phyloP scores from a whole-genome alignment of 352 stramenopile species.

The Pythium guiyangense region DNA sequence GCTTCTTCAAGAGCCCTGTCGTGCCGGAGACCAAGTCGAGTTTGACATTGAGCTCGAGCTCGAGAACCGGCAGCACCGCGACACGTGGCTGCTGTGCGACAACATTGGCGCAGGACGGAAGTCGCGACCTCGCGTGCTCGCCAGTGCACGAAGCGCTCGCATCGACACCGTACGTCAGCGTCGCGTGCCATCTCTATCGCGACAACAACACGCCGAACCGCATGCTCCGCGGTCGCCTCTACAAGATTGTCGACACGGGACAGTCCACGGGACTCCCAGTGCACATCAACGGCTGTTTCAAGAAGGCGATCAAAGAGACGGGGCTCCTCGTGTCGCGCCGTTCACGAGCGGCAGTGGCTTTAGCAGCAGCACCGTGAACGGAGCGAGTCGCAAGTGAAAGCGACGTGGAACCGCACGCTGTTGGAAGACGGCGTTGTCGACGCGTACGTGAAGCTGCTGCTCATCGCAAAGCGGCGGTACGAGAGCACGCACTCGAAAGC shows the following conservation, averaged over 20 bases:
- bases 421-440: constrained; percentile 60
- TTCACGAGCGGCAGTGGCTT: constrained; percentile 7
- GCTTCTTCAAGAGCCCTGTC: constrained; percentile 65
- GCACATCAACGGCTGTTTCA: constrained; percentile 78
- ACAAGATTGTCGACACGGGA: constrained; percentile 45
- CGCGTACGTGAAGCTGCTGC: constrained; percentile 61
- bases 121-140: constrained; percentile 55
- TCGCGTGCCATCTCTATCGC: constrained; percentile 57
- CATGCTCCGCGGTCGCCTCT: constrained; percentile 51
- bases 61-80: constrained; percentile 40
- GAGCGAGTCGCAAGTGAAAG: constrained; percentile 52
- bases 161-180: constrained; percentile 59
- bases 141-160: constrained; percentile 56
- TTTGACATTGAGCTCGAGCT: constrained; percentile 59
- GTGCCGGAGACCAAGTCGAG: constrained; percentile 58
- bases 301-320: constrained; percentile 50
- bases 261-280: constrained; percentile 51
- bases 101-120: constrained; percentile 65
- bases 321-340: constrained; percentile 21
- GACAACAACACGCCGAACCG: constrained; percentile 28
- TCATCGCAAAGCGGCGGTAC: constrained; percentile 41
- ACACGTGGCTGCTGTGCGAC: constrained; percentile 64
- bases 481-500: constrained; percentile 32
- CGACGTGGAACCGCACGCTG: constrained; percentile 66
- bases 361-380: constrained; percentile 14